A percentile compares a stretch with the other conserved stretches of the same genome.
Evolutionary conservation across 176 grass and related monocot species (phyloP).

Genomic region (Musa beccarii): DNA sequence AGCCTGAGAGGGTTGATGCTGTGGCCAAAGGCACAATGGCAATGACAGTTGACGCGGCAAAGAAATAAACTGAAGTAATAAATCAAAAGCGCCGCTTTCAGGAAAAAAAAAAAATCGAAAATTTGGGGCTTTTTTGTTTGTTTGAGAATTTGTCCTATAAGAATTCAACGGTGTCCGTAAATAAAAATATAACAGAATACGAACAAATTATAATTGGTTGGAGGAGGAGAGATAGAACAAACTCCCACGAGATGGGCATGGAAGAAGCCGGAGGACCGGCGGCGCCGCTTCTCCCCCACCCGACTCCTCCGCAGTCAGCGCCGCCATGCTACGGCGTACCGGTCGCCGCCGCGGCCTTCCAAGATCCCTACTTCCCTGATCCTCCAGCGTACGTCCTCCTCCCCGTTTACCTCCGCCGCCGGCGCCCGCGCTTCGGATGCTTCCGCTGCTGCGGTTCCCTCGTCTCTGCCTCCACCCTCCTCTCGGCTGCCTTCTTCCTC

Average conservation of each 20-base stretch:
- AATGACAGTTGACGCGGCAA: too few species aligned
- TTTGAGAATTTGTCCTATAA: too few species aligned
- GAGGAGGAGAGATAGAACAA: background rate
- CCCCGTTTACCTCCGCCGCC: slow-evolving; percentile 4
- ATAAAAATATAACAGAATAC: too few species aligned
- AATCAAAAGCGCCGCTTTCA: too few species aligned
- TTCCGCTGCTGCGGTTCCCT: background rate
- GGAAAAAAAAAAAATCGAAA: too few species aligned
- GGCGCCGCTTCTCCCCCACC: slow-evolving; percentile 3
- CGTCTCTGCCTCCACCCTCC: background rate
- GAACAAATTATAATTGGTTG: background rate
- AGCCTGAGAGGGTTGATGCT: too few species aligned
- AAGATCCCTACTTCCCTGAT: slow-evolving; percentile 3
- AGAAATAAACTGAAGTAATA: too few species aligned
- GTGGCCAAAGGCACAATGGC: too few species aligned
- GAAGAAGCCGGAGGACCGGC: background rate
- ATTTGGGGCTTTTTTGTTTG: too few species aligned
- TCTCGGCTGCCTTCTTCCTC: background rate
- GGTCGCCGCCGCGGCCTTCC: background rate
- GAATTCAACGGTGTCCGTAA: too few species aligned
- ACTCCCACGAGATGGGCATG: background rate
- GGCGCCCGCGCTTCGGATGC: background rate
- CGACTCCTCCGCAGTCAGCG: background rate
- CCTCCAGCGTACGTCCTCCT: slow-evolving; percentile 4
- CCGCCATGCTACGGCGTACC: slow-evolving; percentile 7